These are phyloP conservation scores for Primulina huaijiensis DNA, from an alignment of 257 asterid species.

Conservation along the genomic window DNA sequence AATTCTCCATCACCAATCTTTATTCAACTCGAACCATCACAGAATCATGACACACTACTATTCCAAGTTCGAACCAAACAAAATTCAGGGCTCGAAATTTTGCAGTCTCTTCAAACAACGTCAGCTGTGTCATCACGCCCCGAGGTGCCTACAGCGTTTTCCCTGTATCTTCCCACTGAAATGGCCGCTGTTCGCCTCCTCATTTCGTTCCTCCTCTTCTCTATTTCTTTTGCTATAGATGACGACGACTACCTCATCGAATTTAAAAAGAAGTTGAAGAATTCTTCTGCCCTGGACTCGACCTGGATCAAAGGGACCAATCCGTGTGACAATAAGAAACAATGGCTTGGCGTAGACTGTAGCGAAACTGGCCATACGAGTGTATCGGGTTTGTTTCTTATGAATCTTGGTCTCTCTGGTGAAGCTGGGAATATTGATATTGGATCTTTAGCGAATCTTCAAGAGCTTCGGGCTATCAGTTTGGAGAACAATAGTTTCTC, in stretches of 20 bases:
- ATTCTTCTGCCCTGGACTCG: slow-evolving; percentile 48
- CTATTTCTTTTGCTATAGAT: slow-evolving; percentile 28
- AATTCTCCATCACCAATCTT: slow-evolving; percentile 30
- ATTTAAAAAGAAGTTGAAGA: slow-evolving; percentile 48
- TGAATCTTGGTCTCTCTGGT: slow-evolving; percentile 47
- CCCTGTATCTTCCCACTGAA: not conserved
- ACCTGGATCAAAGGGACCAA: slow-evolving; percentile 58
- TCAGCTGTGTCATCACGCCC: slow-evolving; percentile 23
- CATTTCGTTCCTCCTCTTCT: slow-evolving; percentile 22
- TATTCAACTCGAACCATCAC: slow-evolving; percentile 23
- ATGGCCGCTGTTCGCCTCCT: slow-evolving; percentile 53
- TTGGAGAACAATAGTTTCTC: slow-evolving; percentile 58
- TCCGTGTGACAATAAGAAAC: slow-evolving; percentile 43
- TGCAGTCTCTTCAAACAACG: slow-evolving; percentile 47
- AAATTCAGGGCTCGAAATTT: slow-evolving; percentile 22
- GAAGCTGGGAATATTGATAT: slow-evolving; percentile 36
- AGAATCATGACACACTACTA: slow-evolving; percentile 40
- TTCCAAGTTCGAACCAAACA: slow-evolving; percentile 31
- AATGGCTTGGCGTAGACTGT: slow-evolving; percentile 70
- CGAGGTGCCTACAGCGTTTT: slow-evolving; percentile 1
- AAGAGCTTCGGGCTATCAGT: slow-evolving; percentile 45
- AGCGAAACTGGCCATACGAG: slow-evolving; percentile 25
- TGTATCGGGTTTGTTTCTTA: slow-evolving; percentile 44
- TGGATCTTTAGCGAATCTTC: slow-evolving; percentile 35
- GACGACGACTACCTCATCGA: slow-evolving; percentile 51